Evolutionary conservation across 306 rosid species (phyloP).

Genomic region (Cicer yamashitae): DNA sequence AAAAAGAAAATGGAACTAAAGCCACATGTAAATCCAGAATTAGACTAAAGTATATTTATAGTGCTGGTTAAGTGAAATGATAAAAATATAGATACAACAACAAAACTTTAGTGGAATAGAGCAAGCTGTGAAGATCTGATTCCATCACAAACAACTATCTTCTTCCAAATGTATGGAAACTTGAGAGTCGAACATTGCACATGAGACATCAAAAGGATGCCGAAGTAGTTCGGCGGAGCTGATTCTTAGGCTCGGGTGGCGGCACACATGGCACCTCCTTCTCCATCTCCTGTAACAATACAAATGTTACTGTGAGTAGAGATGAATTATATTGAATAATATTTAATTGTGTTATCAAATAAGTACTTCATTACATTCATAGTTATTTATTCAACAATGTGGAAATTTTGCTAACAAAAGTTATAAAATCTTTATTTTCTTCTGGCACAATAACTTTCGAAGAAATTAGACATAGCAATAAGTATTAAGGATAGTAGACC

Average conservation of each 20-base stretch:
- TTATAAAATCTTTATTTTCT: not conserved
- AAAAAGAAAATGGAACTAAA: not conserved
- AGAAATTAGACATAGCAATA: not conserved
- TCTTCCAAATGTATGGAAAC: conserved; percentile 6
- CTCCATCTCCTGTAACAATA: conserved; percentile 44
- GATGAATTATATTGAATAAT: conserved; percentile 13
- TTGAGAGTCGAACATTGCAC: conserved; percentile 25
- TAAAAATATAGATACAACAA: conserved; percentile 28
- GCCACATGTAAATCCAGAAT: not conserved
- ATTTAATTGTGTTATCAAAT: not conserved
- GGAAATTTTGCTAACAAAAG: not conserved
- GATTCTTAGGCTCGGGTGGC: conserved; percentile 44
- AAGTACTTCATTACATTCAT: not conserved
- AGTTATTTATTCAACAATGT: conserved; percentile 15
- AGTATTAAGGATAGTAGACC: not conserved
- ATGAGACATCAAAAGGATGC: conserved; percentile 41
- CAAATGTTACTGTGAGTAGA: not conserved
- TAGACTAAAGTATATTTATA: conserved; percentile 17
- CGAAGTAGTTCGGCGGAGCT: conserved; percentile 53
- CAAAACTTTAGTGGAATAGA: conserved; percentile 17
- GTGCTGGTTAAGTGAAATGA: conserved; percentile 14
- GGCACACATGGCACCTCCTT: conserved; percentile 39
- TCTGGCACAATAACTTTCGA: not conserved
- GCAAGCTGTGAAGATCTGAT: not conserved
- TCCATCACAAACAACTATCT: conserved; percentile 19